Conservation (phyloP, 768 basidiomycete genomes). For the Fibroporia radiculosa region DNA sequence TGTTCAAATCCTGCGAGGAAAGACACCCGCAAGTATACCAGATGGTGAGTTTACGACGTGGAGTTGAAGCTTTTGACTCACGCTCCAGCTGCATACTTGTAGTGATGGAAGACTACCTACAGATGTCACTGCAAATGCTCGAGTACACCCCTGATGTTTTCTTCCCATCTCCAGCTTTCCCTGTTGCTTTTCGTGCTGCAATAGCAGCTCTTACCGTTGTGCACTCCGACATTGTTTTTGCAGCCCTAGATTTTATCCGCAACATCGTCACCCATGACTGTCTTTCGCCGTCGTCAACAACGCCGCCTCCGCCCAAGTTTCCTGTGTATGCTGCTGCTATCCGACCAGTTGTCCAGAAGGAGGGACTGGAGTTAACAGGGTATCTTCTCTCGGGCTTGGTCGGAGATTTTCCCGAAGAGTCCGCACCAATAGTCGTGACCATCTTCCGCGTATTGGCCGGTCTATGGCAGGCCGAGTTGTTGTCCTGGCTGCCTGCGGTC, state of each 20-base stretch:
- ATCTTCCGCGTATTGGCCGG: slow-evolving; percentile 65
- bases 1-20: slow-evolving; percentile 56
- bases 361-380: slow-evolving; percentile 65
- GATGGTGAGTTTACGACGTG: slow-evolving; percentile 56
- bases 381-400: slow-evolving; percentile 73
- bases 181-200: slow-evolving; percentile 65
- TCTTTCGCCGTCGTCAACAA: slow-evolving; percentile 35
- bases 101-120: slow-evolving; percentile 95
- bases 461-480: slow-evolving; percentile 61
- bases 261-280: slow-evolving; percentile 69
- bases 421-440: slow-evolving; percentile 60
- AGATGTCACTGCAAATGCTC: slow-evolving; percentile 64
- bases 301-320: slow-evolving; percentile 50
- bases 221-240: slow-evolving; percentile 74
- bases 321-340: slow-evolving; percentile 57
- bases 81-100: background rate
- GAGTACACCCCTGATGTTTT: slow-evolving; percentile 66
- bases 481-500: slow-evolving; percentile 65
- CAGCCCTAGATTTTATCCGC: slow-evolving; percentile 75
- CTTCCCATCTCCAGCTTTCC: slow-evolving; percentile 72
- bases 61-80: background rate
- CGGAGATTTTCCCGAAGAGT: slow-evolving; percentile 85
- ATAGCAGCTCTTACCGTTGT: slow-evolving; percentile 79
- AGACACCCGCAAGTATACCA: slow-evolving; percentile 67
- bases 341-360: slow-evolving; percentile 50